Evolutionary conservation across 371 early-diverging fungal genomes (phyloP), one percentile per base, ranked within the genome.

Genomic region (Rhizopus delemar): DNA sequence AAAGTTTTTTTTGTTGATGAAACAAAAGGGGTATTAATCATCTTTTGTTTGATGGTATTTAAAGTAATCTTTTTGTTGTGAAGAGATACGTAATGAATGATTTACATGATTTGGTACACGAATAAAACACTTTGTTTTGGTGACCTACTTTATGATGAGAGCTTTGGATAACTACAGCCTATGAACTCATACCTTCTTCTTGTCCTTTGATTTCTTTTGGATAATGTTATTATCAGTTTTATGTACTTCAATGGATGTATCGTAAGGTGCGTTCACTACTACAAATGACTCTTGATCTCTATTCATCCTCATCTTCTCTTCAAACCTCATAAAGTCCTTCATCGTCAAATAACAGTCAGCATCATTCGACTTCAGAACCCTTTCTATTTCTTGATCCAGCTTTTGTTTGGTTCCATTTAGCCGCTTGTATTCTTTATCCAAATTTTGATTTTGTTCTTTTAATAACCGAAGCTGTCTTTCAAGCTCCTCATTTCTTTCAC

Each of bases 331-430:
- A 11, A 74, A 53, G 45, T 77, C 77, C 33, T 73, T 65, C 9
- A 74, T 12, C 28, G 77, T 74, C 46, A 77, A 48, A 54, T 77
- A 74, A 51, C 77, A 77, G 60, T 73, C 66, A 16, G 60, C 46
- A 29, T 61, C 38, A 48, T 71, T 68, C 36, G 52, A 46, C 43
- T 70, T 61, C 45, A 77, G 56, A 8, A 68, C 59, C 53, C 53
- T 51, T 35, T 74, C 71, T 28, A 73, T 71, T 51, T 73, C 68
- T 51, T 65, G 58, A 56, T 73, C 71, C 8, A 73, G 52, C 58
- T 74, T 65, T n/a, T 65, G 66, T 29, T 68, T 66, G 32, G 63
- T 65, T 7, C 29, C 28, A 15, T 49, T 50, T 13, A 72, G n/a
- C 32, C 65, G 67, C 4, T 63, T 64, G 1, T 69, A 56, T 31